Evolutionary conservation across 1,284 basidiomycete genomes (phyloP), one percentile per base, ranked within the genome.

Genomic region (Chalciporus sp.): DNA sequence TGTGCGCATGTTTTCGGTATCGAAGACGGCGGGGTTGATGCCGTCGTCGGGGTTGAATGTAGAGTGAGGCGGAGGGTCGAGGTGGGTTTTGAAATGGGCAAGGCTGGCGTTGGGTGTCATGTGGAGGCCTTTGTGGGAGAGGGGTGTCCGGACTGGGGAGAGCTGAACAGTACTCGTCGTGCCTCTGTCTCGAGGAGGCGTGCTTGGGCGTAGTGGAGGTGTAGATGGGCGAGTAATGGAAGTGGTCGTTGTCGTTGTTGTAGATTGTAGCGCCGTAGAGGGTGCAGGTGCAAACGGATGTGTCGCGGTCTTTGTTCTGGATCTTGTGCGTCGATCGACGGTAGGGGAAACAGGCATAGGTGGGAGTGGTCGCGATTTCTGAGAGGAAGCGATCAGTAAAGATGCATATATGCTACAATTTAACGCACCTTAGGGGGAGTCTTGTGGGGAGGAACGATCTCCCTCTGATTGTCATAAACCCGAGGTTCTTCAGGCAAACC

Each of bases 81-180:
- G 72, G 60, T 85, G 71, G 2, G 77, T 79, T 61, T 86, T 86
- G 65, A 84, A 85, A 68, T 86, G 79, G 6, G 75, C 80, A n/a
- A 85, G 75, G 61, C 79, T 84, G 1, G 84, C 67, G 5, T 77
- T 79, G 3, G 85, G 84, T 58, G 82, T 83, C 82, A 85, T 84
- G 58, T 86, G 83, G 37, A 88, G 66, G 28, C 84, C 86, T 56
- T 78, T 81, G 61, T 86, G 83, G 0, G 86, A 87, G 12, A 89
- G 65, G 0, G 86, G 86, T 0, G 87, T 88, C 31, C 80, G 79
- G 39, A 76, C 69, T 0, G 85, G 82, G 1, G 86, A 86, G 16
- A 83, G 71, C n/a, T 76, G 70, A 23, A 70, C 51, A 7, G 62
- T 53, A 42, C 54, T 63, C 20, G 55, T 56, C 17, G 63, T 53